Percentiles rank a stretch among this genome's conserved stretches.
Evolutionary conservation across 345 rosid genomes (phyloP).

Genomic region (Citrus medica): DNA sequence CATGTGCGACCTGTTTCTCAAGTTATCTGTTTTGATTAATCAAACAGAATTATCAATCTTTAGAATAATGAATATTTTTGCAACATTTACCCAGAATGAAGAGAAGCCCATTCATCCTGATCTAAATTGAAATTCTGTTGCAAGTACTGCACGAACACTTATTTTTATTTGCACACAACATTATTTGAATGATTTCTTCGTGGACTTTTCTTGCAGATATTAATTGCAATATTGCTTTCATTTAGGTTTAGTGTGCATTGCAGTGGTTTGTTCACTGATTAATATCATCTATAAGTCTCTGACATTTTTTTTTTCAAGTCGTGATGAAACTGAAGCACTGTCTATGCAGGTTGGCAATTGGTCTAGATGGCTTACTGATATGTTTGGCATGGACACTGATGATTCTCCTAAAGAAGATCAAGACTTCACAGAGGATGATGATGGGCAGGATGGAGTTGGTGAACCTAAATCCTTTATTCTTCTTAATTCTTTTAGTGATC

Average conservation of each 20-base stretch:
- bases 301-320: no score
- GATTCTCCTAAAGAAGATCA: conserved; percentile 39
- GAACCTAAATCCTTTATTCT: conserved; percentile 53
- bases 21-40: background rate
- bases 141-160: background rate
- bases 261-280: no score
- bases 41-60: background rate
- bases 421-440: conserved; percentile 28
- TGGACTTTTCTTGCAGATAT: background rate
- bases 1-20: background rate
- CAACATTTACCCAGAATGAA: background rate
- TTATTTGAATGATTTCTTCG: background rate
- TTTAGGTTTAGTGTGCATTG: no score
- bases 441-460: conserved; percentile 16
- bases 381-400: conserved; percentile 60
- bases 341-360: conserved; percentile 80
- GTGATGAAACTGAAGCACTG: background rate
- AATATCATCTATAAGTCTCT: no score
- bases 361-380: conserved; percentile 81
- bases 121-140: background rate
- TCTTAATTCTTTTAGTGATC: conserved; percentile 81
- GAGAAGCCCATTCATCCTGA: background rate
- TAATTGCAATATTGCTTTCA: no score
- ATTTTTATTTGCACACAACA: background rate
- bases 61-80: background rate